phyloP scores from a whole-genome alignment of 257 asterid species.

The Nicotiana noctiflora region DNA sequence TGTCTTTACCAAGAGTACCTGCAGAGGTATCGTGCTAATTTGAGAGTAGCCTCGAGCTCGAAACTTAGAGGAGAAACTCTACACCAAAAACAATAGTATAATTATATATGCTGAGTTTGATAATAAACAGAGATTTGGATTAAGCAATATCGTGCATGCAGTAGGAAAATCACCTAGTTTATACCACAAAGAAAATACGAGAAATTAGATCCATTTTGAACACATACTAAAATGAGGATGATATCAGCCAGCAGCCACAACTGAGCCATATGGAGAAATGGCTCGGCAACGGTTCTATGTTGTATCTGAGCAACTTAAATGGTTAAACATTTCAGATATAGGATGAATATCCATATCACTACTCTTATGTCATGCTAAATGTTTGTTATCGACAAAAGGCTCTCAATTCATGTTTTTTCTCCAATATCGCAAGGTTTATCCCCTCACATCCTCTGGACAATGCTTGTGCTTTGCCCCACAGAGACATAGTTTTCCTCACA shows the following conservation, averaged over 20 bases:
- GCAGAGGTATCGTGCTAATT: constrained; percentile 96
- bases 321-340: background rate
- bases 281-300: background rate
- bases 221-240: background rate
- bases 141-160: background rate
- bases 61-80: constrained; percentile 98
- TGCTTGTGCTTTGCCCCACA: background rate
- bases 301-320: background rate
- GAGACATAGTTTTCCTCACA: background rate
- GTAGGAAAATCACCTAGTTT: background rate
- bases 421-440: background rate
- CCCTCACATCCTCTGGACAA: background rate
- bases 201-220: background rate
- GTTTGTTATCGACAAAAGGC: background rate
- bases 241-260: background rate
- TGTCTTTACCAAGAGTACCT: constrained; percentile 42
- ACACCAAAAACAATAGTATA: constrained; percentile 12
- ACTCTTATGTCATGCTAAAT: constrained; percentile 1
- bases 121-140: background rate
- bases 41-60: constrained; percentile 94
- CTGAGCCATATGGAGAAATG: background rate
- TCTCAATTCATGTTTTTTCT: background rate
- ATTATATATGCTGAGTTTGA: background rate
- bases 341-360: background rate
- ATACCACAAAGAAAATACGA: background rate